Percentiles rank a stretch among this genome's conserved stretches.
Conservation (phyloP, 805 yeast genomes). For the Myxozyma udenii region DNA sequence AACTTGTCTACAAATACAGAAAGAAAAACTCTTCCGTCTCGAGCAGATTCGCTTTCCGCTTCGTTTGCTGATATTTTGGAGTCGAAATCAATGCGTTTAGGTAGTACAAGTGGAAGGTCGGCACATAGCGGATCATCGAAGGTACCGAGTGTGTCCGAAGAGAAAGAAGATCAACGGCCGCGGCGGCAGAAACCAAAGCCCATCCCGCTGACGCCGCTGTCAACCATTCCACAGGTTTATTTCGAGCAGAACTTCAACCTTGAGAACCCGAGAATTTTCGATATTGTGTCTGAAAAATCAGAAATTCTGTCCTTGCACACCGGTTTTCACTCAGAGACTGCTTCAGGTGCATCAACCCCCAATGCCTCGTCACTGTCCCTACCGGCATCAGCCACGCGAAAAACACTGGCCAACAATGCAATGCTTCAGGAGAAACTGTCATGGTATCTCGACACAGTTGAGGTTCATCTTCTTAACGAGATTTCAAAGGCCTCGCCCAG, state of each 20-base stretch:
- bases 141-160: background rate
- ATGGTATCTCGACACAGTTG: slow-evolving; percentile 80
- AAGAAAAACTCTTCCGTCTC: slow-evolving; percentile 3
- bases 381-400: slow-evolving; percentile 25
- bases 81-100: slow-evolving; percentile 1
- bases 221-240: slow-evolving; percentile 65
- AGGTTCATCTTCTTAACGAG: slow-evolving; percentile 72
- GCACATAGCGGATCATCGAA: background rate
- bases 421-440: slow-evolving; percentile 73
- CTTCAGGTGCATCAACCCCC: slow-evolving; percentile 9
- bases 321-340: slow-evolving; percentile 23
- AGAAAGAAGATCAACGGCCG: background rate
- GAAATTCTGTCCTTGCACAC: slow-evolving; percentile 39
- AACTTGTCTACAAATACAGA: background rate
- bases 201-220: slow-evolving; percentile 35
- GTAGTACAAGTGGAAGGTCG: background rate
- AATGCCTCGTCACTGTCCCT: slow-evolving; percentile 3
- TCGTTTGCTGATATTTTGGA: slow-evolving; percentile 18
- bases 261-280: slow-evolving; percentile 84
- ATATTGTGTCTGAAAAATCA: slow-evolving; percentile 63
- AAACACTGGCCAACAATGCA: slow-evolving; percentile 50
- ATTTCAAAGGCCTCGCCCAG: slow-evolving; percentile 80
- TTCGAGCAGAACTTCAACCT: slow-evolving; percentile 67
- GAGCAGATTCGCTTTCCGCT: slow-evolving; percentile 17
- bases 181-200: slow-evolving; percentile 7